phyloP scores from a whole-genome alignment of 129 eudicot genomes.

The Logfia minima region DNA sequence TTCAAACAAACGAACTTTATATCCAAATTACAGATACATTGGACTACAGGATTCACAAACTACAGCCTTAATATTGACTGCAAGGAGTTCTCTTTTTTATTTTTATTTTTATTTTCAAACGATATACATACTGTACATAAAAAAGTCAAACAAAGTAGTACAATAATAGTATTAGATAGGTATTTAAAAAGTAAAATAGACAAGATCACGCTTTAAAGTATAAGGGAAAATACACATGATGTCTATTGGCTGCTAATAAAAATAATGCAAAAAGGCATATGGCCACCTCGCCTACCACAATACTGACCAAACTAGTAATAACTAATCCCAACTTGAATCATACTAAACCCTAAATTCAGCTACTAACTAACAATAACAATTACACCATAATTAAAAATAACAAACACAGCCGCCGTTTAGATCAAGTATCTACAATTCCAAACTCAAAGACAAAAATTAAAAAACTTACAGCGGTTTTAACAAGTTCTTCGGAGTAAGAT shows the following conservation, averaged over 20 bases:
- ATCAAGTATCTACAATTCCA: no score
- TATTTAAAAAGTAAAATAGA: not conserved
- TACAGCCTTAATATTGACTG: not conserved
- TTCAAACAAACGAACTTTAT: not conserved
- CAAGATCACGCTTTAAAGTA: conserved; percentile 15
- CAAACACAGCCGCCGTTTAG: conserved; percentile 13
- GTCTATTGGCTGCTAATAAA: conserved; percentile 24
- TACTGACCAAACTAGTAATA: conserved; percentile 14
- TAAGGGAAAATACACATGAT: not conserved
- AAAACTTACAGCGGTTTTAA: conserved; percentile 71
- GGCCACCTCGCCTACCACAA: conserved; percentile 38
- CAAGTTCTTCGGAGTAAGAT: conserved; percentile 91
- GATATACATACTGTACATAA: not conserved
- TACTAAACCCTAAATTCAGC: conserved; percentile 24
- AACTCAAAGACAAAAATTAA: not conserved
- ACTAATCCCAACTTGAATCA: not conserved
- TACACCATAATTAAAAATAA: conserved; percentile 4
- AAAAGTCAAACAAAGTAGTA: not conserved
- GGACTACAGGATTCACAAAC: not conserved
- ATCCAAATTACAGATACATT: not conserved
- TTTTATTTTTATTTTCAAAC: no score
- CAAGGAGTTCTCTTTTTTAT: not conserved
- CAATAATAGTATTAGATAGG: not conserved
- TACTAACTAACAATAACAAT: not conserved
- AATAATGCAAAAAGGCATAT: conserved; percentile 11